phyloP scores from a whole-genome alignment of 2,329 filamentous ascomycete species.

The Orbilia quercus region DNA sequence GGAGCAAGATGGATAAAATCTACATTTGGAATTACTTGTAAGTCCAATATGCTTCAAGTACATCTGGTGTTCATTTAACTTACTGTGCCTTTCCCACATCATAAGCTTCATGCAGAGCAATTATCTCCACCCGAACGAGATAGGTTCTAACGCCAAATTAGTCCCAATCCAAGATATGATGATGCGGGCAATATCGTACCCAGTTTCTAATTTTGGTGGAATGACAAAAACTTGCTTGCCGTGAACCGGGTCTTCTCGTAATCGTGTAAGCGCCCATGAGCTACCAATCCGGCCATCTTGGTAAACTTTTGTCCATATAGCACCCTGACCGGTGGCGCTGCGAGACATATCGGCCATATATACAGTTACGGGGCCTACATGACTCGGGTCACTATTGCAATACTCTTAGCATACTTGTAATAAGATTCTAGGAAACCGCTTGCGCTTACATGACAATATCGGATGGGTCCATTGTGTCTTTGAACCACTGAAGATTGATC shows the following conservation, averaged over 20 bases:
- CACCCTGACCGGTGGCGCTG: slow-evolving; percentile 63
- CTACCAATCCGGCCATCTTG: slow-evolving; percentile 62
- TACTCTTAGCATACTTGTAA: not conserved
- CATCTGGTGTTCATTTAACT: not conserved
- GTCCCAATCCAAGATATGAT: not conserved
- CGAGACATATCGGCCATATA: slow-evolving; percentile 29
- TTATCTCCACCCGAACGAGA: slow-evolving; percentile 65
- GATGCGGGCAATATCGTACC: not conserved
- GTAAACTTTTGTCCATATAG: slow-evolving; percentile 68
- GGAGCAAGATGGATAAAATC: slow-evolving; percentile 65
- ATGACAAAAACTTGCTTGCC: slow-evolving; percentile 23
- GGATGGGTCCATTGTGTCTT: slow-evolving; percentile 18
- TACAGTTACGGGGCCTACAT: slow-evolving; percentile 23
- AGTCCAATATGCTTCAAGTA: not conserved
- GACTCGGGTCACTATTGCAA: slow-evolving; percentile 11
- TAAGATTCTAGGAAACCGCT: not conserved
- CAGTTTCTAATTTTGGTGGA: slow-evolving; percentile 18
- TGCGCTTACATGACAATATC: slow-evolving; percentile 24
- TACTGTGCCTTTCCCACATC: slow-evolving; percentile 27
- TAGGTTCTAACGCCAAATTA: slow-evolving; percentile 61
- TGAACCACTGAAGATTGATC: slow-evolving; percentile 23
- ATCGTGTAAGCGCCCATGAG: slow-evolving; percentile 63
- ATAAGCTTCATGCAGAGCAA: slow-evolving; percentile 65
- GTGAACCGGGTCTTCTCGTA: slow-evolving; percentile 53
- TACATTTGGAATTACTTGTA: slow-evolving; percentile 8